A percentile compares a stretch with the other conserved stretches of the same genome.
These are phyloP conservation scores for Verbena officinalis DNA, from an alignment of 257 asterid genomes.

Conservation along the genomic window DNA sequence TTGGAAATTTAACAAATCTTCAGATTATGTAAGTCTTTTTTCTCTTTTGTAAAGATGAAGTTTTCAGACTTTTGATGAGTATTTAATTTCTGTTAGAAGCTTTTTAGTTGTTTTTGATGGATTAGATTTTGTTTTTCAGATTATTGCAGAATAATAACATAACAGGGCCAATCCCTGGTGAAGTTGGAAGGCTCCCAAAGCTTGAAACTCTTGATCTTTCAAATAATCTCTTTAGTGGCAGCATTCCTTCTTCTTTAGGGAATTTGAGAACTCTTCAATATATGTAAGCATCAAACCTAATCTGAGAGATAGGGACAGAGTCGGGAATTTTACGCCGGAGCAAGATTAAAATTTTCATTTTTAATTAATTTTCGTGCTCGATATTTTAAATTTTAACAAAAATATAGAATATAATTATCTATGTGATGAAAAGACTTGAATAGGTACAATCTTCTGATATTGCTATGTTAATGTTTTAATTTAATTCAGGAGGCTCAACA, in stretches of 20 bases:
- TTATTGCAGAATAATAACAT: constrained; percentile 87
- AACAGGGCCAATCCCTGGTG: constrained; percentile 74
- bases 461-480: too few relatives aligned
- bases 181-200: constrained; percentile 71
- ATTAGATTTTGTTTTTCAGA: constrained; percentile 49
- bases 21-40: constrained; percentile 92
- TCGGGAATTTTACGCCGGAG: too few relatives aligned
- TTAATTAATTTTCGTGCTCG: too few relatives aligned
- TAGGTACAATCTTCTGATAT: too few relatives aligned
- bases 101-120: too few relatives aligned
- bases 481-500: constrained; percentile 78
- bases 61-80: constrained; percentile 4
- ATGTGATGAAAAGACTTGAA: too few relatives aligned
- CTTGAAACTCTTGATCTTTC: constrained; percentile 96
- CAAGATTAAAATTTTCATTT: too few relatives aligned
- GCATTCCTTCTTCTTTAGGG: constrained; percentile 69
- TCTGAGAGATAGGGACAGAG: too few relatives aligned
- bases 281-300: constrained; percentile 69
- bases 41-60: background rate
- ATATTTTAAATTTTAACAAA: too few relatives aligned
- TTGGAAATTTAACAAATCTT: constrained; percentile 88
- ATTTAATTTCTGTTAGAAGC: constrained; percentile 12
- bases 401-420: too few relatives aligned
- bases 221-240: constrained; percentile 63
- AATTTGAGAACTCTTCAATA: constrained; percentile 66